These are phyloP conservation scores for Peniophora sp. DNA, from an alignment of 1,284 basidiomycete genomes.

Conservation along the genomic window DNA sequence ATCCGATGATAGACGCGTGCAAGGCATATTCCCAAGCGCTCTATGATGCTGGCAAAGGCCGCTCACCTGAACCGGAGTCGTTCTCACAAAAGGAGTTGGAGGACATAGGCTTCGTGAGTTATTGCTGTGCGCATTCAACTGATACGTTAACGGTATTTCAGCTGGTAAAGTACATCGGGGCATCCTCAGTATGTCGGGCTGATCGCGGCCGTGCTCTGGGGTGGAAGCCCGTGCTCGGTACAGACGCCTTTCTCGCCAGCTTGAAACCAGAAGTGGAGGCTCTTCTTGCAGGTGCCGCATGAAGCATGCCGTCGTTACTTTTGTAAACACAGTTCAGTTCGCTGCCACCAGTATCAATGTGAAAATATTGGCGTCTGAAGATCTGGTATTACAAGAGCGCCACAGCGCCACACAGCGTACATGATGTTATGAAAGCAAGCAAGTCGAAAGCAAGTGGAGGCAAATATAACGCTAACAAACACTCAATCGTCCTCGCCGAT, in stretches of 20 bases:
- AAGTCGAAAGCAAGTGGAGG: too few relatives aligned
- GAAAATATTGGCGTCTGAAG: too few relatives aligned
- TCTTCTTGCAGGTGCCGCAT: constrained; percentile 7
- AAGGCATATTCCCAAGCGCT: constrained; percentile 33
- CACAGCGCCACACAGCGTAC: too few relatives aligned
- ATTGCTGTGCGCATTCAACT: constrained; percentile 1
- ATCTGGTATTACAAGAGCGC: too few relatives aligned
- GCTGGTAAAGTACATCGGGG: constrained; percentile 30
- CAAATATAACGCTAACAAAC: too few relatives aligned
- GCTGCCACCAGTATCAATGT: too few relatives aligned
- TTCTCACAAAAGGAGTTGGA: constrained; percentile 12
- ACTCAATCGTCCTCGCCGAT: constrained; percentile 61
- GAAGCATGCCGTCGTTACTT: too few relatives aligned
- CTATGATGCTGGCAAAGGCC: constrained; percentile 25
- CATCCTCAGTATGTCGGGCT: constrained; percentile 43
- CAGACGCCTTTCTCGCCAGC: constrained; percentile 36
- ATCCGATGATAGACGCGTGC: constrained; percentile 29
- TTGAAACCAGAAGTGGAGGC: constrained; percentile 34
- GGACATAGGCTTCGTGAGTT: constrained; percentile 1
- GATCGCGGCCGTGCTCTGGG: constrained; percentile 47
- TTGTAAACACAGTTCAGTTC: too few relatives aligned
- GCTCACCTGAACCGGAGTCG: constrained; percentile 9
- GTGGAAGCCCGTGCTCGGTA: constrained; percentile 42
- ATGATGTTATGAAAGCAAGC: too few relatives aligned
- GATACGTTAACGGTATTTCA: not conserved